Evolutionary conservation across 257 asterid genomes (phyloP), one percentile per base, ranked within the genome.

Genomic region (Lycium barbarum): DNA sequence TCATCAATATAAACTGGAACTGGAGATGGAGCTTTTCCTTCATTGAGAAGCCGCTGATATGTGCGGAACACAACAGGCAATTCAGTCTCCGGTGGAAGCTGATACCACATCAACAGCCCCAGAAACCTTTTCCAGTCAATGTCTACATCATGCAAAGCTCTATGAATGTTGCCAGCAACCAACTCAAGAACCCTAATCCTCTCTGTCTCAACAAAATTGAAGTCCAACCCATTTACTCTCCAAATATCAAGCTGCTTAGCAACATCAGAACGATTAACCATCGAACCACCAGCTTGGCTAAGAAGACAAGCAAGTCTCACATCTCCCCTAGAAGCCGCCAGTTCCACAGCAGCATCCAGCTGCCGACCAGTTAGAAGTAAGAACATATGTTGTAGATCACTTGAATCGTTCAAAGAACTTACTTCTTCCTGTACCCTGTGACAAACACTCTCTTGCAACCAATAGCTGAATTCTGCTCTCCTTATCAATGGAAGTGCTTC

Each of bases 71-170:
- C 85, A 87, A 79, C 86, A 22, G 98, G 95, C 86, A 95, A 89
- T n/a, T 97, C 88, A 87, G 87, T 90, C 65, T 95, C 94, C n/a
- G 98, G 97, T 49, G 97, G 87, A 87, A 97, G 97, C 68, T 95
- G 91, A 91, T 93, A 97, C 99, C 99, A 97, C 98, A 97, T 94
- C 89, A 95, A 83, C 88, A 97, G 90, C 73, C 99, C 98, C 63
- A 97, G 81, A 85, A 97, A 97, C 90, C 99, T 91, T 89, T 95
- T 97, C 99, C 99, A 97, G 90, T 97, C 99, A 82, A 97, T 90
- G 86, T 90, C 89, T 70, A 93, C 90, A 89, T 89, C 97, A 59
- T 61, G 87, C 82, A 95, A 87, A 51, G 98, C 94, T 83, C 87
- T 92, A 83, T 84, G 98, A 86, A 95, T 91, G 89, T 95, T 92